Conservation (phyloP, 495 filamentous ascomycete species). For the Neurospora sp. region DNA sequence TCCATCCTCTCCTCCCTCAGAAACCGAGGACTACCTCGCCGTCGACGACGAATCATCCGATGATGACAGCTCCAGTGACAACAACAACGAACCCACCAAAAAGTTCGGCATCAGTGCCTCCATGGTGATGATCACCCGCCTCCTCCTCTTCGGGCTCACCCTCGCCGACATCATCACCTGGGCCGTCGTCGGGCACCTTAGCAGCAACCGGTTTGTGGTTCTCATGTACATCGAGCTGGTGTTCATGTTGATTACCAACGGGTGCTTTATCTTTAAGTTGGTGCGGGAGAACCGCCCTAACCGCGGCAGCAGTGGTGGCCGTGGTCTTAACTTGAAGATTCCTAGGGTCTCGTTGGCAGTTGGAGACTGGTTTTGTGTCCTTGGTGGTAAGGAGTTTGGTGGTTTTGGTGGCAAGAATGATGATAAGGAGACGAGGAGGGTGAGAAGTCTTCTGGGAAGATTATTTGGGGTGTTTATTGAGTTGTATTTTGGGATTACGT, state of each 20-base stretch:
- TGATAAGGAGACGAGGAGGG: background rate
- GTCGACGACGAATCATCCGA: background rate
- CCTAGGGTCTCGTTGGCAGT: conserved; percentile 5
- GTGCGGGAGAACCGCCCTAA: background rate
- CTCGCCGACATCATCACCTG: conserved; percentile 5
- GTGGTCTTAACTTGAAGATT: background rate
- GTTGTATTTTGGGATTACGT: conserved; percentile 2
- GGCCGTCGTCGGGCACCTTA: background rate
- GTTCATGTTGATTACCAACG: conserved; percentile 3
- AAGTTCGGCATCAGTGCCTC: background rate
- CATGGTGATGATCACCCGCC: background rate
- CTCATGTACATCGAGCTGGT: conserved; percentile 2
- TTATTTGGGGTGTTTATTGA: background rate
- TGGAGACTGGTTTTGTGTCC: conserved; percentile 3
- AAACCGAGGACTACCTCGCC: background rate
- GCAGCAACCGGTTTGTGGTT: background rate
- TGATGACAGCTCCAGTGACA: background rate
- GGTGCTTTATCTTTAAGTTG: background rate
- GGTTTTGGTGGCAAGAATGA: background rate
- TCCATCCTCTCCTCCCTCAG: background rate
- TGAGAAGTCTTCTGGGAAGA: background rate
- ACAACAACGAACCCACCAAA: background rate
- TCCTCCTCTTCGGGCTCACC: background rate
- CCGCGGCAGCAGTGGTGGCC: background rate
- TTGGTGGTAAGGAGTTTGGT: background rate